Evolutionary conservation across 495 filamentous ascomycete genomes (phyloP).

Genomic region (Emericellopsis terricola): DNA sequence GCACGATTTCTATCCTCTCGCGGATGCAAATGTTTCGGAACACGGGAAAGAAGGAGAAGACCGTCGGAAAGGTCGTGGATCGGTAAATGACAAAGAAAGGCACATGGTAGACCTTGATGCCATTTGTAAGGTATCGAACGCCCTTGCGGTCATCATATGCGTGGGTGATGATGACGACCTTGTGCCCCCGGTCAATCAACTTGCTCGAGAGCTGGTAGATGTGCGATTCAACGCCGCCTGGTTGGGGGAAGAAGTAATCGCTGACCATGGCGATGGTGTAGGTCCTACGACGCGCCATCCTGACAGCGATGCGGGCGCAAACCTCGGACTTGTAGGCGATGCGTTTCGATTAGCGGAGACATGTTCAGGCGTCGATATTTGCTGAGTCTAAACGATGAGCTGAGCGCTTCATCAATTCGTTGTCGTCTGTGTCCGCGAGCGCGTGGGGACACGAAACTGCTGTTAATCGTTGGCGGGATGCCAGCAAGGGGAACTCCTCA

Average conservation of each 20-base stretch:
- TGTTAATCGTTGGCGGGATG: too few relatives aligned
- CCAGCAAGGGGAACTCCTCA: too few relatives aligned
- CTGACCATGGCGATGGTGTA: slow-evolving; percentile 76
- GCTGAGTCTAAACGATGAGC: too few relatives aligned
- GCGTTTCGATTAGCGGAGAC: background rate
- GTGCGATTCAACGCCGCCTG: slow-evolving; percentile 90
- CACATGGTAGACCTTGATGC: slow-evolving; percentile 94
- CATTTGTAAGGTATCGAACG: slow-evolving; percentile 93
- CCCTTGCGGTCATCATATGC: slow-evolving; percentile 84
- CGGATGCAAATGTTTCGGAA: slow-evolving; percentile 91
- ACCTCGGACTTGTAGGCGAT: background rate
- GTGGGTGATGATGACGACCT: slow-evolving; percentile 95
- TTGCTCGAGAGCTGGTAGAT: slow-evolving; percentile 96
- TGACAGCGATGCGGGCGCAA: slow-evolving; percentile 4
- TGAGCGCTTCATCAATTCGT: too few relatives aligned
- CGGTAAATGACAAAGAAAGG: slow-evolving; percentile 93
- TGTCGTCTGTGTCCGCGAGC: too few relatives aligned
- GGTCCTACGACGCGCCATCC: slow-evolving; percentile 30
- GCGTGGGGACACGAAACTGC: too few relatives aligned
- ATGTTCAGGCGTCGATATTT: too few relatives aligned
- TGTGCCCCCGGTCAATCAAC: slow-evolving; percentile 91
- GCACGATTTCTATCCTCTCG: slow-evolving; percentile 89
- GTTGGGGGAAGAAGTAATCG: slow-evolving; percentile 98
- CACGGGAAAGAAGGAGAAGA: slow-evolving; percentile 95
- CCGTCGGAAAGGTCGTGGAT: slow-evolving; percentile 85